These are phyloP conservation scores for Berberis vulgaris DNA, from an alignment of 164 flowering plant species.

Conservation along the genomic window DNA sequence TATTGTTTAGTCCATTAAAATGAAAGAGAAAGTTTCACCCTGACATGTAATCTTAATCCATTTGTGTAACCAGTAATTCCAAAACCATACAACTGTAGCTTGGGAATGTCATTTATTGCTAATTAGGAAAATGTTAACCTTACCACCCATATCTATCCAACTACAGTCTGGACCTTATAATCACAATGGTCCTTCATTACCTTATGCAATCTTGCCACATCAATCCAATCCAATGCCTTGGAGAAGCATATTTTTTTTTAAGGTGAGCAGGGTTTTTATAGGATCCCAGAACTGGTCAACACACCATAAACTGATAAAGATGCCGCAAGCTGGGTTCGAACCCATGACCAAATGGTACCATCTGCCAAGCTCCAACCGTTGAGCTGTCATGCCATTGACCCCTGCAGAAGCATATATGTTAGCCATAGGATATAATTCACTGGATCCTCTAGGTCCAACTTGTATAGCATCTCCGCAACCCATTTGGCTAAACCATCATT, in stretches of 20 bases:
- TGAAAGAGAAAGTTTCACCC: too few species aligned
- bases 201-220: slow-evolving; percentile 39
- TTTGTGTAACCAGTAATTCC: too few species aligned
- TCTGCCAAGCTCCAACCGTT: too few species aligned
- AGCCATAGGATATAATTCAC: slow-evolving; percentile 46
- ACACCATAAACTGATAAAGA: too few species aligned
- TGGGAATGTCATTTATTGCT: slow-evolving; percentile 33
- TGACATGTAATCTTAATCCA: too few species aligned
- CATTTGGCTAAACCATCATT: slow-evolving; percentile 32
- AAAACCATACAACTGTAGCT: slow-evolving; percentile 1
- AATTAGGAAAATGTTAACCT: slow-evolving; percentile 27
- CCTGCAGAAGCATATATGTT: slow-evolving; percentile 48
- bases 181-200: slow-evolving; percentile 30
- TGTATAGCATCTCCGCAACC: slow-evolving; percentile 46
- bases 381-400: too few species aligned
- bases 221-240: slow-evolving; percentile 46
- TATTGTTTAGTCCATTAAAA: too few species aligned
- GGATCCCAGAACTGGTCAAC: too few species aligned
- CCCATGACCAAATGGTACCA: too few species aligned
- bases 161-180: slow-evolving; percentile 53
- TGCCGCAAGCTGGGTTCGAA: too few species aligned
- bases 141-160: slow-evolving; percentile 43
- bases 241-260: too few species aligned
- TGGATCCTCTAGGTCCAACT: slow-evolving; percentile 37
- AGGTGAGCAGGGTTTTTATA: too few species aligned